phyloP scores from a whole-genome alignment of 106 monocot species.

The Dioscorea dumetorum region DNA sequence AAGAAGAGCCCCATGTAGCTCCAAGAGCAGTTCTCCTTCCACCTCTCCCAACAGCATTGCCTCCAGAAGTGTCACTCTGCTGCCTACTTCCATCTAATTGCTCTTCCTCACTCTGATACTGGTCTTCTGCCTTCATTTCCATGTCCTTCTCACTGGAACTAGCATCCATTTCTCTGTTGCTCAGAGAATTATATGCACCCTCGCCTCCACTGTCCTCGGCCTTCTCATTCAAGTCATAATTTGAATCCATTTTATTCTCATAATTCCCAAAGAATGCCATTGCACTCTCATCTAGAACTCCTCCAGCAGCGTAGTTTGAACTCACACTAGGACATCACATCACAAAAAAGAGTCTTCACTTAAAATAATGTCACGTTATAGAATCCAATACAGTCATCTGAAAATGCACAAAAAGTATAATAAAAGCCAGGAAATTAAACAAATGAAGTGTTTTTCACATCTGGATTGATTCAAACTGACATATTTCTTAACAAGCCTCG shows the following conservation, averaged over 20 bases:
- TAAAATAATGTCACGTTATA: not conserved
- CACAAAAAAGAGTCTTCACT: constrained; percentile 1
- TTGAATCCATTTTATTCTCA: constrained; percentile 36
- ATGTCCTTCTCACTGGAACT: constrained; percentile 43
- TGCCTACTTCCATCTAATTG: constrained; percentile 26
- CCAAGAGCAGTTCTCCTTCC: constrained; percentile 34
- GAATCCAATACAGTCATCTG: not conserved
- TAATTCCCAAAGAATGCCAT: constrained; percentile 85
- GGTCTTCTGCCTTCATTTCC: constrained; percentile 37
- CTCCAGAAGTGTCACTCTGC: constrained; percentile 34
- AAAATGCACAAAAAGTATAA: not conserved
- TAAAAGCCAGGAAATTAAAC: not conserved
- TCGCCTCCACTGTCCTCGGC: constrained; percentile 43
- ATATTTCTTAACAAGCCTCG: not conserved
- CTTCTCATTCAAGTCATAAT: constrained; percentile 69
- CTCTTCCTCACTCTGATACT: constrained; percentile 46
- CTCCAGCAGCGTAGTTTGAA: not conserved
- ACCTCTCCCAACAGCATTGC: constrained; percentile 24
- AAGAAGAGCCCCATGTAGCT: constrained; percentile 79
- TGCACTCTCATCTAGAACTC: constrained; percentile 20
- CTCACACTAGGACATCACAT: constrained; percentile 9
- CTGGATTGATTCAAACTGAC: not conserved
- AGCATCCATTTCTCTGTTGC: constrained; percentile 40
- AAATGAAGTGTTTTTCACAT: not conserved
- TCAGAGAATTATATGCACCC: constrained; percentile 25